Evolutionary conservation across 2,329 filamentous ascomycete genomes (phyloP), one percentile per base, ranked within the genome.

Genomic region (Botrytis medusae): DNA sequence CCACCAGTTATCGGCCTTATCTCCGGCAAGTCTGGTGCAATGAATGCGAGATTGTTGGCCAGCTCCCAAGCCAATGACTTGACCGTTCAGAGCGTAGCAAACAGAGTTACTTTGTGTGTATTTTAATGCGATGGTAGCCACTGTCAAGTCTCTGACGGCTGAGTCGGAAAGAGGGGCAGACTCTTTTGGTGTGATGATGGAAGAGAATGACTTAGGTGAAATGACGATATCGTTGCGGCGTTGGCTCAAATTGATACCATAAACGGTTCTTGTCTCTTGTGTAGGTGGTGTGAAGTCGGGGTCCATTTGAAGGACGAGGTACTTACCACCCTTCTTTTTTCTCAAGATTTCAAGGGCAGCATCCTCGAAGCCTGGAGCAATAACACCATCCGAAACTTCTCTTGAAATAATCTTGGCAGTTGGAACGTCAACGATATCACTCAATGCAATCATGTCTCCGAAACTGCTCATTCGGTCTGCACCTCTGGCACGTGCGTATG

Each of bases 1-100:
- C 96, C 95, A 99, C 95, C 95, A 98, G 87, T 97, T 98, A 84
- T 99, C 96, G 67, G 95, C 94, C 88, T 99, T 99, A 87, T 98
- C 95, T 74, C 96, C 96, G 18, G 96, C 96, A 69, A 99, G 90
- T 77, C 96, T 92, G 60, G 96, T 99, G 89, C 96, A 99, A 88
- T 99, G 96, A 79, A 99, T 99, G 78, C 96, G 92, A 75, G 93
- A 97, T 85, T 99, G 96, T 84, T 99, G 96, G 74, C 96, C 96
- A 72, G 96, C 96, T 77, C 96, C 96, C 72, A 99, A 90, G 77
- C 96, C 96, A 79, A 99, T 88, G 79, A 98, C 89, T 84, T 98
- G 96, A 65, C 96, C 96, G 80, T 97, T 95, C 76, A 94, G 87
- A 72, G 96, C 95, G 82, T 98, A 99, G 89, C 95, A 98, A 76